phyloP scores from a whole-genome alignment of 2,329 filamentous ascomycete genomes.

The Exophiala bonariae region DNA sequence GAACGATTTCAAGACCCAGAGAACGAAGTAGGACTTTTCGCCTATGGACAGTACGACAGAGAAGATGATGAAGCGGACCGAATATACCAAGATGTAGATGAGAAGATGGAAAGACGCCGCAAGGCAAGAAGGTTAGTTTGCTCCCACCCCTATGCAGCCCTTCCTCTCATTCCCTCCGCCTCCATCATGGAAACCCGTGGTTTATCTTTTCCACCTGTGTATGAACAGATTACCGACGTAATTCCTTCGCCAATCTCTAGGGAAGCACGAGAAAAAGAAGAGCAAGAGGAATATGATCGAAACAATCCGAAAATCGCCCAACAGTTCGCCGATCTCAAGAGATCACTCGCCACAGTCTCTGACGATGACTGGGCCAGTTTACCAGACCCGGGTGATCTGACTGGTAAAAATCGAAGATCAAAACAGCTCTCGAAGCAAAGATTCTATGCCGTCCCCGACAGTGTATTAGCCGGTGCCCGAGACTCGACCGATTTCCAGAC shows the following conservation, averaged over 20 bases:
- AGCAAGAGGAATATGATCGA: conserved; percentile 91
- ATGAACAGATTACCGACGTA: conserved; percentile 78
- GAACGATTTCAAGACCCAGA: conserved; percentile 93
- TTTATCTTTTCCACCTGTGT: conserved; percentile 67
- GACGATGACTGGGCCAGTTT: conserved; percentile 97
- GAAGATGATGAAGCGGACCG: conserved; percentile 97
- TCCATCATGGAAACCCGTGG: conserved; percentile 37
- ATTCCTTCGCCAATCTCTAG: conserved; percentile 61
- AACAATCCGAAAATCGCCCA: conserved; percentile 98
- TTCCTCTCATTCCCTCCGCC: conserved; percentile 16
- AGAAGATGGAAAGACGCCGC: conserved; percentile 90
- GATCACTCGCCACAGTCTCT: conserved; percentile 80
- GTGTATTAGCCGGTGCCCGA: conserved; percentile 83
- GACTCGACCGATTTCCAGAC: conserved; percentile 81
- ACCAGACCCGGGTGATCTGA: conserved; percentile 94
- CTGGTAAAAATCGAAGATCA: conserved; percentile 84
- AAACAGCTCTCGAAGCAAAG: conserved; percentile 80
- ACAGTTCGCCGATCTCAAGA: conserved; percentile 94
- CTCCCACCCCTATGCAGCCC: conserved; percentile 24
- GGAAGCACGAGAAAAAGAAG: conserved; percentile 89
- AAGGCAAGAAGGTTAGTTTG: conserved; percentile 79
- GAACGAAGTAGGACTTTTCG: conserved; percentile 93
- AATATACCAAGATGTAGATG: conserved; percentile 93
- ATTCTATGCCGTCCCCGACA: conserved; percentile 96
- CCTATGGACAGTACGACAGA: conserved; percentile 92